Evolutionary conservation across 164 flowering plant genomes (phyloP).

Genomic region (Paratinospora sagittata): DNA sequence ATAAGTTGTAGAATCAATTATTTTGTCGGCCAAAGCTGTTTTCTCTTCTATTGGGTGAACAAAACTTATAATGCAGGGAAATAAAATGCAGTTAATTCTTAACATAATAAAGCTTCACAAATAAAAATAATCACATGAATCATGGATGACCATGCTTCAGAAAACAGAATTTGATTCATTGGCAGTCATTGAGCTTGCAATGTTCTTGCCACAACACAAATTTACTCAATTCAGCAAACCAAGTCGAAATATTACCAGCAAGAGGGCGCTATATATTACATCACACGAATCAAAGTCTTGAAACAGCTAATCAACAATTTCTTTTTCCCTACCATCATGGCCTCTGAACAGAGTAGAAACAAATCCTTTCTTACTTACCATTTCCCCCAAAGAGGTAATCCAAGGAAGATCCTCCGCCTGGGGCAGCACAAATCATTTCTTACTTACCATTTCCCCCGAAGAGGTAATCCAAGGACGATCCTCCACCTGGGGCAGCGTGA

Average conservation of each 20-base stretch:
- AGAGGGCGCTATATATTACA: slow-evolving; percentile 10
- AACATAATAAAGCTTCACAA: background rate
- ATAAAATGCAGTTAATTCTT: too few relatives aligned
- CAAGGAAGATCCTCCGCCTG: slow-evolving; percentile 33
- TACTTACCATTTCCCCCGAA: too few relatives aligned
- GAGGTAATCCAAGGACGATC: too few relatives aligned
- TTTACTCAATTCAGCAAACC: slow-evolving; percentile 2
- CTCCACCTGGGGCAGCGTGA: too few relatives aligned
- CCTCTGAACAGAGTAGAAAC: too few relatives aligned
- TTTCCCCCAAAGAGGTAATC: slow-evolving; percentile 28
- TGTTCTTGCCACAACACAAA: slow-evolving; percentile 4
- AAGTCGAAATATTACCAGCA: slow-evolving; percentile 3
- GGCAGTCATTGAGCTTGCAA: slow-evolving; percentile 5
- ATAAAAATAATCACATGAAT: background rate
- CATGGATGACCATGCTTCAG: background rate
- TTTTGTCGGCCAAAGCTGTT: too few relatives aligned
- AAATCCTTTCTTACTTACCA: slow-evolving; percentile 15
- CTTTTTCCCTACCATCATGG: slow-evolving; percentile 1
- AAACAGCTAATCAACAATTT: background rate
- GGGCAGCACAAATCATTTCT: too few relatives aligned
- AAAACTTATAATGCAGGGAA: too few relatives aligned
- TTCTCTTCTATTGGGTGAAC: too few relatives aligned
- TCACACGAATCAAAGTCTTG: slow-evolving; percentile 1
- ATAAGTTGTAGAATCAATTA: too few relatives aligned
- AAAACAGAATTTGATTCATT: slow-evolving; percentile 5